These are phyloP conservation scores for Pythium scleroteichum DNA, from an alignment of 352 stramenopile species.

Conservation along the genomic window DNA sequence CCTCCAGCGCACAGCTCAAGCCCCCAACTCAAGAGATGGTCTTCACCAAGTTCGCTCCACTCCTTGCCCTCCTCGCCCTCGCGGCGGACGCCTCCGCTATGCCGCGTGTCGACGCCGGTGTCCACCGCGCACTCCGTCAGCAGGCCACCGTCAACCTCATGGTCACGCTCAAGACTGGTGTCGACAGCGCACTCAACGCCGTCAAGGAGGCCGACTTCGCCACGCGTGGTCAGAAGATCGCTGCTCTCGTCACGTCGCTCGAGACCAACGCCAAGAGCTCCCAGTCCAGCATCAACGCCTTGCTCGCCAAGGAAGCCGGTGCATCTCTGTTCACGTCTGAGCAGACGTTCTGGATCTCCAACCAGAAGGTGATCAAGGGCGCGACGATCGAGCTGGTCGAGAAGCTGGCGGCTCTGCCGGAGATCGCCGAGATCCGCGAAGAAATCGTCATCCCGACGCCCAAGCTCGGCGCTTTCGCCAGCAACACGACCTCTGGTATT, in stretches of 20 bases:
- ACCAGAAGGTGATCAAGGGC: conserved; percentile 32
- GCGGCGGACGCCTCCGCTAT: conserved; percentile 11
- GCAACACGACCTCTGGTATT: neutral
- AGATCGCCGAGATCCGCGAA: conserved; percentile 24
- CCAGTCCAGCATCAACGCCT: conserved; percentile 1
- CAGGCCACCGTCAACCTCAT: conserved; percentile 39
- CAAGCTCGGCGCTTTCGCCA: neutral
- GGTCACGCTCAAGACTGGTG: conserved; percentile 29
- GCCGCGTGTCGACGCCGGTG: conserved; percentile 24
- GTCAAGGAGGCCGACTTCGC: conserved; percentile 24
- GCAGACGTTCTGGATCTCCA: conserved; percentile 33
- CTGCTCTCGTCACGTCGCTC: conserved; percentile 6
- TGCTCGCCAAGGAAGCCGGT: conserved; percentile 22
- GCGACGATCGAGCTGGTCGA: conserved; percentile 28
- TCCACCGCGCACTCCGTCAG: conserved; percentile 31
- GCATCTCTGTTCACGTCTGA: conserved; percentile 13
- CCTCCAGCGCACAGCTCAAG: conserved; percentile 1
- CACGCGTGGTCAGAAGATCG: conserved; percentile 22
- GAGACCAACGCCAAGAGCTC: conserved; percentile 10
- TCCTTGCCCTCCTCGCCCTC: conserved; percentile 21
- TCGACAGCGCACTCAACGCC: conserved; percentile 11
- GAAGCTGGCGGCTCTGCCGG: conserved; percentile 20
- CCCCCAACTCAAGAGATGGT: conserved; percentile 19
- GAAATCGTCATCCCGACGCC: conserved; percentile 15
- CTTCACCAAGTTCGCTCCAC: conserved; percentile 21